Percentiles rank a stretch among this genome's conserved stretches.
phyloP scores from a whole-genome alignment of 306 rosid species.

The Cucurbita maxima region DNA sequence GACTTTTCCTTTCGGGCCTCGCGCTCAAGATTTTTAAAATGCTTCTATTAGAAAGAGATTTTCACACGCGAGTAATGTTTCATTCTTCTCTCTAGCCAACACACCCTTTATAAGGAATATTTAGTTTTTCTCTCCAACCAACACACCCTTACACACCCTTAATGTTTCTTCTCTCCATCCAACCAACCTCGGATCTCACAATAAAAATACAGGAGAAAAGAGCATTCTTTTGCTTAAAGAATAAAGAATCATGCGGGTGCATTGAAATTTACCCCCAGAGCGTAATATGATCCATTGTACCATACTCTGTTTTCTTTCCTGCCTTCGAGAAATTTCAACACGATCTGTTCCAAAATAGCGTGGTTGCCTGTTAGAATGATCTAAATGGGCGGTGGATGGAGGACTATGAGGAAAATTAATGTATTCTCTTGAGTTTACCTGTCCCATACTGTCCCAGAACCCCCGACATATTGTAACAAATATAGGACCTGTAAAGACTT shows the following conservation, averaged over 20 bases:
- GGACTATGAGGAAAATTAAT: neutral
- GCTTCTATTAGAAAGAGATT: no score
- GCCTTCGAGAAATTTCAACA: constrained; percentile 79
- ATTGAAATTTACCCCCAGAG: constrained; percentile 54
- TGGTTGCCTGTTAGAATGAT: constrained; percentile 6
- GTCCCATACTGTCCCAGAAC: constrained; percentile 91
- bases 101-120: no score
- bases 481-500: constrained; percentile 64
- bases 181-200: no score
- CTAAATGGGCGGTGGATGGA: neutral
- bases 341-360: constrained; percentile 32
- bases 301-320: constrained; percentile 86
- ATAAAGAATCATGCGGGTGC: neutral
- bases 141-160: no score
- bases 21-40: no score
- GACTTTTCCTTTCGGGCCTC: no score
- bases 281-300: constrained; percentile 85
- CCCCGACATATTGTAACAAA: constrained; percentile 74
- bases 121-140: no score
- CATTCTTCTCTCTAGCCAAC: no score
- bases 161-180: no score
- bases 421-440: constrained; percentile 32
- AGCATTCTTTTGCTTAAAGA: neutral
- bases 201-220: neutral
- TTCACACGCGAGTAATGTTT: no score